Evolutionary conservation across 108 stramenopile species (phyloP), one percentile per base, ranked within the genome.

Genomic region (Pseudonitzschia pungens): DNA sequence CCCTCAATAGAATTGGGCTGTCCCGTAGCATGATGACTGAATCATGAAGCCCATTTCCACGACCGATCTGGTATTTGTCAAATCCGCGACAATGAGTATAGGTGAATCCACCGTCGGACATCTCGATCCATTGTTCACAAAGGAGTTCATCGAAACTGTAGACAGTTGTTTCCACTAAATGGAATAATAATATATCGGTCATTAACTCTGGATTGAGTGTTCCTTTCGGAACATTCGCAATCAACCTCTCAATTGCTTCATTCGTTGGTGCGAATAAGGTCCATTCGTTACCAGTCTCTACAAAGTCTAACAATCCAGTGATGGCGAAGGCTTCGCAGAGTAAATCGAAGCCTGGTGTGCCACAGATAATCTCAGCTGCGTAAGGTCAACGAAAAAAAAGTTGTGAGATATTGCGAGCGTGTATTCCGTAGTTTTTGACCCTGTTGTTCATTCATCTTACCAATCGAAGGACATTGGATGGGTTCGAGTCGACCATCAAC

Each of bases 181-280:
- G 65, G n/a, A 66, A 66, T 15, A 66, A n/a, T n/a, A 66, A n/a
- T 42, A 66, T 7, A 66, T 66, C 42, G 18, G 65, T n/a, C 43
- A 66, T 45, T 11, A 8, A 43, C 18, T 66, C 42, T n/a, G 41
- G 22, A 43, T 45, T 66, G 12, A 66, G 32, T 11, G 28, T 60
- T 11, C 44, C 65, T 43, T 43, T 36, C 4, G 24, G 65, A 27
- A 44, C 42, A 29, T 12, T 7, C 42, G n/a, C 42, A 43, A 66
- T 44, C 28, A 55, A 16, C 11, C n/a, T 45, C 36, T 66, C 65
- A n/a, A 66, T 33, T n/a, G 65, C 65, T 22, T 43, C 65, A 26
- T 66, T 44, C 0, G 65, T 66, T 21, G 65, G 65, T n/a, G 65
- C 65, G 32, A 66, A 66, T 18, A 66, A 6, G 11, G 65, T 66